Base-by-base conservation (phyloP, 768 basidiomycete species). In the Rhizopogon roseolus region DNA sequence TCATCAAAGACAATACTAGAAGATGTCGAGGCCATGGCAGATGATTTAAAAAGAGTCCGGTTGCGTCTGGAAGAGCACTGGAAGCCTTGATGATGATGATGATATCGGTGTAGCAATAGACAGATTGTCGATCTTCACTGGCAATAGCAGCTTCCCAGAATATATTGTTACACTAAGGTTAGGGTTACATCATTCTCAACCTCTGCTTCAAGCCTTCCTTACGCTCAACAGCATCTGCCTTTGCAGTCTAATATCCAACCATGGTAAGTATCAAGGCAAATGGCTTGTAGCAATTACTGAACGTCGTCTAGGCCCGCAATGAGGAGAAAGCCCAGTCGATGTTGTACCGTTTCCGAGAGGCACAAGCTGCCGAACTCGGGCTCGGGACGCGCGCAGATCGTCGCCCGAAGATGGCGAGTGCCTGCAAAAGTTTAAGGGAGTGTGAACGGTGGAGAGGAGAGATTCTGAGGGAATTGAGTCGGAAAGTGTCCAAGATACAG, bases 401-500 rank as follows among this genome's bases (percentile, higher is more conserved):
- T n/a, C 77, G 95, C 38, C 96, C 94, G 41, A 81, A 89, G 51
- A 91, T 98, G 88, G 94, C 96, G 10, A 88, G 87, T 59, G 81
- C 85, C 11, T 95, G 93, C 67, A 95, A 95, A 70, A 94, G 88
- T 63, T 67, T 98, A 62, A 76, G 92, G 37, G 94, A 98, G 45
- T 95, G 93, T 62, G 96, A 99, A 70, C 77, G 93, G 52, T 98
- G 94, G 93, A 74, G 96, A 66, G 96, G 95, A 53, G 96, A 98
- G 70, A 92, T 98, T 17, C 66, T 99, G 52, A 76, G 93, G 41
- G 96, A 99, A 65, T 94, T 98, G 46, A 93, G 91, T 66, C 68
- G 96, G 56, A 98, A 99, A 68, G 96, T 98, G 25, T 93, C 93
- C 14, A 98, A 98, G 71, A 98, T 98, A 43, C 96, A 99, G 69